Evolutionary conservation across 1,284 basidiomycete species (phyloP).

Genomic region (Melampsora larici-populina): DNA sequence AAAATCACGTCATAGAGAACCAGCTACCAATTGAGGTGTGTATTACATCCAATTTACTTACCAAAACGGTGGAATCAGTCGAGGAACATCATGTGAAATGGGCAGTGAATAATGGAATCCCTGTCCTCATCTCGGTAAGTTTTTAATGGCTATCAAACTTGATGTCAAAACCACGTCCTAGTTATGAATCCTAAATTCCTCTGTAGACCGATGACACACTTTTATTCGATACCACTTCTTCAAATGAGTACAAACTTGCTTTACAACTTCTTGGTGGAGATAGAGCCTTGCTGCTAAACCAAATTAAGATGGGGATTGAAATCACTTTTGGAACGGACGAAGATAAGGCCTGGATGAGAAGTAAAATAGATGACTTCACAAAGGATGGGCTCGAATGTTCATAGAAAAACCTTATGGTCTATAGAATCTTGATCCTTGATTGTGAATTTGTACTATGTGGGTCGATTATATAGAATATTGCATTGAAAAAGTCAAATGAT

Average conservation of each 20-base stretch:
- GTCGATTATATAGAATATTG: no score
- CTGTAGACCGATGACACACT: conserved; percentile 31
- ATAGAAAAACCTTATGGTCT: no score
- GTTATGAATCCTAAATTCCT: not conserved
- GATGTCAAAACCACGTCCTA: not conserved
- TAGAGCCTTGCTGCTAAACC: not conserved
- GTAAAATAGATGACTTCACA: not conserved
- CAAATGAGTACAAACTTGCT: conserved; percentile 21
- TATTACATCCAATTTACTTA: conserved; percentile 23
- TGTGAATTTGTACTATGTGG: no score
- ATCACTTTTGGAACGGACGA: not conserved
- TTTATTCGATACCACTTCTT: conserved; percentile 16
- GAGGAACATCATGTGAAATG: conserved; percentile 31
- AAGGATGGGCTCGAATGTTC: no score
- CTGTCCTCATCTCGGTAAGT: conserved; percentile 36
- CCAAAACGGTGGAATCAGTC: not conserved
- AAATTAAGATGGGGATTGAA: not conserved
- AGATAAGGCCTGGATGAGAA: not conserved
- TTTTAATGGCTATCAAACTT: no score
- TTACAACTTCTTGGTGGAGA: conserved; percentile 3
- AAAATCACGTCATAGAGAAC: conserved; percentile 1
- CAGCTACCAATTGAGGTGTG: conserved; percentile 39
- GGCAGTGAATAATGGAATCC: conserved; percentile 26
- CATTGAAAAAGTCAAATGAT: no score
- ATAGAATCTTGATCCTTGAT: no score